These are phyloP conservation scores for Fusarium pilosicola DNA, from an alignment of 2,329 filamentous ascomycete genomes.

Conservation along the genomic window DNA sequence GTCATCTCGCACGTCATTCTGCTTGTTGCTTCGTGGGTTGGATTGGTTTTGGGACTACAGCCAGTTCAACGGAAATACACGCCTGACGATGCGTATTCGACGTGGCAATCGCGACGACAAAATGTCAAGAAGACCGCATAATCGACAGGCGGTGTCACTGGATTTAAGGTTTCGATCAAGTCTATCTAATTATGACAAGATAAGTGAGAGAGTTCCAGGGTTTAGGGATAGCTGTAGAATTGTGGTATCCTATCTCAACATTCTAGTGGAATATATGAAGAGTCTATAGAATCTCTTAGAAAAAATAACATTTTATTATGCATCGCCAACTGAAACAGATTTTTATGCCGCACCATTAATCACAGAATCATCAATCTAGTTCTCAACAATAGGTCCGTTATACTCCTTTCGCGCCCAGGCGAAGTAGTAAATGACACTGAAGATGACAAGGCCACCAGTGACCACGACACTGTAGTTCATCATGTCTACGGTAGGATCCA, in stretches of 20 bases:
- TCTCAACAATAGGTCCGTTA: constrained; percentile 54
- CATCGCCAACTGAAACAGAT: not conserved
- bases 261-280: not conserved
- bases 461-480: constrained; percentile 62
- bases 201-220: not conserved
- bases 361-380: not conserved
- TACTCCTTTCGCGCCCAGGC: constrained; percentile 55
- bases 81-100: not conserved
- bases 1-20: not conserved
- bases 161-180: not conserved
- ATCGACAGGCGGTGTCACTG: accelerated
- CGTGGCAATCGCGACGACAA: not conserved
- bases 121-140: accelerated
- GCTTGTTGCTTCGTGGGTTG: not conserved
- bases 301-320: not conserved
- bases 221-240: not conserved
- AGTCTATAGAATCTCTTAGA: not conserved
- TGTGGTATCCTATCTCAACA: not conserved
- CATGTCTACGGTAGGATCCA: constrained; percentile 44
- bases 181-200: not conserved
- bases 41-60: not conserved
- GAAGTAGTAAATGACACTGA: constrained; percentile 60
- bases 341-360: not conserved
- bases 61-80: constrained; percentile 16
- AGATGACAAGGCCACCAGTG: constrained; percentile 53